Evolutionary conservation across 108 stramenopile species (phyloP).

Genomic region (Pseudonitzschia delicatissima): DNA sequence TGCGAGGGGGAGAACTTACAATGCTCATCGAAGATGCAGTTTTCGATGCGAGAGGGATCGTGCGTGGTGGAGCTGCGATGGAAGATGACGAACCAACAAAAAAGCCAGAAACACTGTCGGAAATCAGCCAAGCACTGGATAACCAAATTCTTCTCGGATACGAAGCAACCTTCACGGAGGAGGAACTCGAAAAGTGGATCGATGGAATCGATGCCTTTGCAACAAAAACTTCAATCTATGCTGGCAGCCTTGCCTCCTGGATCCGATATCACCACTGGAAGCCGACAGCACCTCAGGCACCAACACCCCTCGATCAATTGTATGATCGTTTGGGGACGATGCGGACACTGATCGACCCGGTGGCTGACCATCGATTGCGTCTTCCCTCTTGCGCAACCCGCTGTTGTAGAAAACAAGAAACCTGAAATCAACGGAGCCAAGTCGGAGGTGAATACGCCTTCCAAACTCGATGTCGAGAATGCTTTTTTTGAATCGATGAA

Average conservation of each 20-base stretch:
- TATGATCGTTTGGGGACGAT: neutral
- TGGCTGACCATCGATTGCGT: neutral
- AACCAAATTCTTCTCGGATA: slow-evolving; percentile 5
- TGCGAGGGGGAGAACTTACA: neutral
- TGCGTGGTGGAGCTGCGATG: neutral
- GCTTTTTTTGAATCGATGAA: too few relatives aligned
- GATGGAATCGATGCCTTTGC: neutral
- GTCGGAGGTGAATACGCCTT: too few relatives aligned
- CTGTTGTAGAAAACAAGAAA: too few relatives aligned
- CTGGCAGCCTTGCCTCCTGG: neutral
- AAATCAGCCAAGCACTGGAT: slow-evolving; percentile 3
- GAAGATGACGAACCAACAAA: neutral
- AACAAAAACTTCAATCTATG: neutral
- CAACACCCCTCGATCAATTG: neutral
- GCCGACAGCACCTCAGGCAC: neutral
- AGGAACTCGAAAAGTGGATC: slow-evolving; percentile 7
- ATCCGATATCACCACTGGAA: neutral
- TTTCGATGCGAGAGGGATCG: neutral
- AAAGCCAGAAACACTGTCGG: neutral
- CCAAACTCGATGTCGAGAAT: too few relatives aligned
- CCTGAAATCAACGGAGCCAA: too few relatives aligned
- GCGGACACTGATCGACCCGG: neutral
- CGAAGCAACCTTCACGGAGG: neutral
- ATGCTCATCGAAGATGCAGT: slow-evolving; percentile 3
- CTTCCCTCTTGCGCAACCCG: neutral